Evolutionary conservation across 805 yeast genomes (phyloP).

Genomic region (Yamadazyma paraphyllophila): DNA sequence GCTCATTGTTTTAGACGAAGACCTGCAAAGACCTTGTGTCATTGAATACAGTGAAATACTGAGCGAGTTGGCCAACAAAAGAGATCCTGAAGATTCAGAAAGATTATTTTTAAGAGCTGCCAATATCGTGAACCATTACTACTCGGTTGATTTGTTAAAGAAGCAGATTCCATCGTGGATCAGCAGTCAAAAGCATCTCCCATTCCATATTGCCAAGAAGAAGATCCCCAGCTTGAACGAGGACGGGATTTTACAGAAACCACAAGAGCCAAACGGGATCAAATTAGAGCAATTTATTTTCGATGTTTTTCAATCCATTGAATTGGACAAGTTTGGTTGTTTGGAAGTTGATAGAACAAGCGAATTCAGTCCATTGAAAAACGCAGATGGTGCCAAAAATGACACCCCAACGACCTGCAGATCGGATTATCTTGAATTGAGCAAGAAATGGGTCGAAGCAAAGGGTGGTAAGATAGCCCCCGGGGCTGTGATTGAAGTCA

Average conservation of each 20-base stretch:
- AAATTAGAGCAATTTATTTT: constrained; percentile 96
- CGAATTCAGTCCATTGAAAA: constrained; percentile 93
- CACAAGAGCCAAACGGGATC: constrained; percentile 83
- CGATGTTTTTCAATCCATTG: constrained; percentile 86
- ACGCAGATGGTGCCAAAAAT: constrained; percentile 76
- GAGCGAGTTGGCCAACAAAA: constrained; percentile 63
- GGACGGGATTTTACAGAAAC: constrained; percentile 47
- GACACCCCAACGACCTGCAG: constrained; percentile 87
- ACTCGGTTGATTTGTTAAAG: constrained; percentile 71
- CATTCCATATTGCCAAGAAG: constrained; percentile 94
- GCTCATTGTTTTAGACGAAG: constrained; percentile 69
- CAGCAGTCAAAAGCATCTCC: constrained; percentile 60
- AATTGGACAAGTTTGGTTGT: constrained; percentile 74
- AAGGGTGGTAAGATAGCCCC: constrained; percentile 64
- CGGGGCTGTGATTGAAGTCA: constrained; percentile 64
- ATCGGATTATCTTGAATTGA: constrained; percentile 58
- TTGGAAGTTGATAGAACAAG: constrained; percentile 82
- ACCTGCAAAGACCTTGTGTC: constrained; percentile 70
- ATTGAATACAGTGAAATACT: constrained; percentile 94
- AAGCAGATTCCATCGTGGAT: constrained; percentile 68
- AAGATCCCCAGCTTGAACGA: constrained; percentile 66
- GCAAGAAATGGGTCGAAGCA: constrained; percentile 67
- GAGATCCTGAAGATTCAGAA: constrained; percentile 50
- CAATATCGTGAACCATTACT: constrained; percentile 95
- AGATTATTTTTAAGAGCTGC: constrained; percentile 84